Percentiles rank a stretch among this genome's conserved stretches.
These are phyloP conservation scores for Pythium coloratum DNA, from an alignment of 352 stramenopile genomes.

Conservation along the genomic window DNA sequence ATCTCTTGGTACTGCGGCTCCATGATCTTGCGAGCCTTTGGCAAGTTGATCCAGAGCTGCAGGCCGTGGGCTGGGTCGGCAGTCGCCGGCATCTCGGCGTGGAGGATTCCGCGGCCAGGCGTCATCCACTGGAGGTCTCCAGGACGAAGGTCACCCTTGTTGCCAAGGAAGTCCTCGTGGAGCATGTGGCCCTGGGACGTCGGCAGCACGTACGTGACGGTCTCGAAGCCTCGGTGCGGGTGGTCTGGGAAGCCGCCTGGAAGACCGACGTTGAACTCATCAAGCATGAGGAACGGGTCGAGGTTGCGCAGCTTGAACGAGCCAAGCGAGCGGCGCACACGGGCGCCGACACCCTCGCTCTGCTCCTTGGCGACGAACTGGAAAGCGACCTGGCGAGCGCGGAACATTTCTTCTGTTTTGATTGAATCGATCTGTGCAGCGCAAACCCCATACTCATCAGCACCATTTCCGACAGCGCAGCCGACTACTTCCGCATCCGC, in stretches of 20 bases:
- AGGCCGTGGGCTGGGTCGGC: constrained; percentile 28
- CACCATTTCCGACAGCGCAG: constrained; percentile 1
- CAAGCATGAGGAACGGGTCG: constrained; percentile 36
- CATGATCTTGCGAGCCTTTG: constrained; percentile 33
- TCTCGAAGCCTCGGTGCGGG: constrained; percentile 88
- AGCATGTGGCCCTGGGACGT: constrained; percentile 58
- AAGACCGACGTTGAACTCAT: constrained; percentile 32
- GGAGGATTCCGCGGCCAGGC: constrained; percentile 34
- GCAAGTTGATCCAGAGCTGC: constrained; percentile 46
- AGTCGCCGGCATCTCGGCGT: constrained; percentile 35
- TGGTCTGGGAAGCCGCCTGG: constrained; percentile 82
- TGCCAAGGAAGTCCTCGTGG: constrained; percentile 73
- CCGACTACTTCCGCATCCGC: neutral
- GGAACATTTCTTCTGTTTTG: constrained; percentile 35
- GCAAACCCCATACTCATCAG: constrained; percentile 39
- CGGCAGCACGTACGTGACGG: constrained; percentile 80
- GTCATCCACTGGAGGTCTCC: constrained; percentile 48
- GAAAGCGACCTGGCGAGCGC: constrained; percentile 38
- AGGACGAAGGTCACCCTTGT: constrained; percentile 34
- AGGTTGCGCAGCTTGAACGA: constrained; percentile 38
- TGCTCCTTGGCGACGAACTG: constrained; percentile 62
- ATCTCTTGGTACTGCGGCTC: constrained; percentile 44
- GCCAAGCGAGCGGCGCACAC: constrained; percentile 54
- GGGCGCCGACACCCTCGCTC: constrained; percentile 52
- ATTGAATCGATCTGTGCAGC: constrained; percentile 45